Conservation (phyloP, 2,329 filamentous ascomycete species). For the Hirsutella minnesotensis region DNA sequence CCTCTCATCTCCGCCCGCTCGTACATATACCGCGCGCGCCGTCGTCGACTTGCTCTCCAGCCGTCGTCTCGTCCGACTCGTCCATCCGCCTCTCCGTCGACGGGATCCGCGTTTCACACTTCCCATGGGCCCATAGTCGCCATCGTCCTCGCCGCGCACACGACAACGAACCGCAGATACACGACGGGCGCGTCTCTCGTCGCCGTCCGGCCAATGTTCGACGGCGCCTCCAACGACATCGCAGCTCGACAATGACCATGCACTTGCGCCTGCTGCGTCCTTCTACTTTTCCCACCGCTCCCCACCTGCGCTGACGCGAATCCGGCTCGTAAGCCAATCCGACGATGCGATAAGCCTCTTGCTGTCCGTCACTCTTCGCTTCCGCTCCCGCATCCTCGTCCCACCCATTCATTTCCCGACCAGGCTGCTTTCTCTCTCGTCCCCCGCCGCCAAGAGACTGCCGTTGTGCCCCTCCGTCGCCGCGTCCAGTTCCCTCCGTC, state of each 20-base stretch:
- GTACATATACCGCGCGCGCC: no score
- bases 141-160: no score
- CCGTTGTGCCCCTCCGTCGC: no score
- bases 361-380: neutral
- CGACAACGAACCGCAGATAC: no score
- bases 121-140: no score
- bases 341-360: conserved; percentile 2
- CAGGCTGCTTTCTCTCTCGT: neutral
- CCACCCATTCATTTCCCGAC: neutral
- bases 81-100: no score
- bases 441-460: no score
- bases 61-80: no score
- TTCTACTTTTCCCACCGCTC: neutral
- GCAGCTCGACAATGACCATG: neutral
- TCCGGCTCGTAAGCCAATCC: neutral
- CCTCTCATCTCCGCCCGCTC: no score
- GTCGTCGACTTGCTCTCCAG: no score
- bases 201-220: neutral
- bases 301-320: neutral
- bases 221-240: neutral
- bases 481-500: no score
- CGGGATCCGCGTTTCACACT: no score
- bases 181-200: neutral
- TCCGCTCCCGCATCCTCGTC: neutral
- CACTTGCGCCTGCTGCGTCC: neutral